Conservation (phyloP, 2,329 filamentous ascomycete species). For the Sporothrix schenckii region DNA sequence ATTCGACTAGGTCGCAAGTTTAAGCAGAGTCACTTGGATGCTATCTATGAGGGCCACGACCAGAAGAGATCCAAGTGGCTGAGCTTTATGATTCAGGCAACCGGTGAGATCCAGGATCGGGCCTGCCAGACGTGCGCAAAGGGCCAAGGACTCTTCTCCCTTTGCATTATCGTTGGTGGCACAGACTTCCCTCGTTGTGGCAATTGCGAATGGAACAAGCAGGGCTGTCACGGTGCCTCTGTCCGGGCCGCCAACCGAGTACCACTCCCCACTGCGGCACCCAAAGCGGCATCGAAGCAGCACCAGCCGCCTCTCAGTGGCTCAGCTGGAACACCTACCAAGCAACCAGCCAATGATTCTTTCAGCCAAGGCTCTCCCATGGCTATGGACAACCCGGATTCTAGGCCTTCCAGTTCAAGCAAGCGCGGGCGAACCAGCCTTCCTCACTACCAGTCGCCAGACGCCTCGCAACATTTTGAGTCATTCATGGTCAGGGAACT, state of each 20-base stretch:
- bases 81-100: conserved; percentile 56
- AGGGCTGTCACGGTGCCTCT: conserved; percentile 39
- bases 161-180: conserved; percentile 51
- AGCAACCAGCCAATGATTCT: background rate
- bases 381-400: conserved; percentile 7
- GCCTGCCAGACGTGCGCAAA: conserved; percentile 50
- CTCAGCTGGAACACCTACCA: background rate
- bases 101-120: conserved; percentile 47
- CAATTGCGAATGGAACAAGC: conserved; percentile 56
- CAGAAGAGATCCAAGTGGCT: conserved; percentile 52
- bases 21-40: conserved; percentile 45
- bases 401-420: background rate
- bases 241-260: conserved; percentile 12
- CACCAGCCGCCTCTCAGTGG: background rate
- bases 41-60: conserved; percentile 48
- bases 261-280: background rate
- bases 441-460: conserved; percentile 5
- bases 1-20: conserved; percentile 51
- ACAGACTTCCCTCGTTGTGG: conserved; percentile 52
- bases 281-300: conserved; percentile 12
- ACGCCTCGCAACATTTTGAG: conserved; percentile 3
- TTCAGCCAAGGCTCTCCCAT: background rate
- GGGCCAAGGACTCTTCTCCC: conserved; percentile 50
- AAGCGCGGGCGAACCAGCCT: conserved; percentile 10
- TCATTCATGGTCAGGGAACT: conserved; percentile 1